Evolutionary conservation across 768 basidiomycete species (phyloP).

Genomic region (Mycena galopus): DNA sequence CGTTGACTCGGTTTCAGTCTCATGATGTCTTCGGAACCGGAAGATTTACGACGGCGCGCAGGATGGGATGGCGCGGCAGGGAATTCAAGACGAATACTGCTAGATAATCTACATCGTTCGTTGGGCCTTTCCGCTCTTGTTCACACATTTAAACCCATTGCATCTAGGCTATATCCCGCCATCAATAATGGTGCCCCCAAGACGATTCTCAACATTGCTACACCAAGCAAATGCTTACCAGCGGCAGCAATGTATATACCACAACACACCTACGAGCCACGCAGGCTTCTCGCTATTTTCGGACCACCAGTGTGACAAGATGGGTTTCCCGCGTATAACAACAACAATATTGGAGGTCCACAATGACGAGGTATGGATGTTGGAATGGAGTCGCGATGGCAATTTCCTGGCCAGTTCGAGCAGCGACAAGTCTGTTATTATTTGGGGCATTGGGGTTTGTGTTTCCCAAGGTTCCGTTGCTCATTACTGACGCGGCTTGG

Average conservation of each 20-base stretch:
- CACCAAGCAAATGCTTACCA: slow-evolving; percentile 89
- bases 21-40: slow-evolving; percentile 92
- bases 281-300: slow-evolving; percentile 84
- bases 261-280: slow-evolving; percentile 74
- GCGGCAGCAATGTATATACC: slow-evolving; percentile 86
- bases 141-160: slow-evolving; percentile 2
- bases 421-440: slow-evolving; percentile 88
- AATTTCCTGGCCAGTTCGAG: slow-evolving; percentile 87
- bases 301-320: slow-evolving; percentile 87
- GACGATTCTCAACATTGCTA: slow-evolving; percentile 87
- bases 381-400: slow-evolving; percentile 96
- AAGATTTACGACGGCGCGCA: slow-evolving; percentile 85
- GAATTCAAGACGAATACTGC: slow-evolving; percentile 79
- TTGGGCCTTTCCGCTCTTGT: slow-evolving; percentile 7
- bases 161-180: slow-evolving; percentile 87
- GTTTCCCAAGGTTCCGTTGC: slow-evolving; percentile 19
- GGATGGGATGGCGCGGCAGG: slow-evolving; percentile 93
- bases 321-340: slow-evolving; percentile 86
- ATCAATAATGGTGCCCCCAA: slow-evolving; percentile 92
- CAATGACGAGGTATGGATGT: slow-evolving; percentile 94
- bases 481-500: slow-evolving; percentile 32
- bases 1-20: slow-evolving; percentile 61
- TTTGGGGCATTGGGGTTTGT: slow-evolving; percentile 89
- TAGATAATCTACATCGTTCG: slow-evolving; percentile 87
- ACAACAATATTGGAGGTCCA: slow-evolving; percentile 90